phyloP scores from a whole-genome alignment of 257 asterid genomes.

The Anisodus tanguticus region DNA sequence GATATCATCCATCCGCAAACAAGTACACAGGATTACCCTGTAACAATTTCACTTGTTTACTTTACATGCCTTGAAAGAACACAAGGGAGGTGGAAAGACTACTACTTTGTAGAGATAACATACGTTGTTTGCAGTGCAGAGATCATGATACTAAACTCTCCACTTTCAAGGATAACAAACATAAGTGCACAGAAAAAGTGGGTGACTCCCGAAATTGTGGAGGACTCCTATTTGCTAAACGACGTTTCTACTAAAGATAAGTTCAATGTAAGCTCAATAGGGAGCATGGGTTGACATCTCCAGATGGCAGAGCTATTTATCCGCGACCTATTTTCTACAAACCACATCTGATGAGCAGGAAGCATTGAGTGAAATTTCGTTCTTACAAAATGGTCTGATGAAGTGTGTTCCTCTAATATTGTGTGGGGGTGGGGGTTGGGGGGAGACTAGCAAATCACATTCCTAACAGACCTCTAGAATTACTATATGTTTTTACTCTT shows the following conservation, averaged over 20 bases:
- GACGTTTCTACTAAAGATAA: neutral
- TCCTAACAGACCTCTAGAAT: neutral
- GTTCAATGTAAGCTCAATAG: neutral
- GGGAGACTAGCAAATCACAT: conserved; percentile 16
- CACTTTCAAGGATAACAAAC: conserved; percentile 26
- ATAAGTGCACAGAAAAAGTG: neutral
- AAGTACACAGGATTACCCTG: neutral
- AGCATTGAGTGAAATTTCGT: neutral
- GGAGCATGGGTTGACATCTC: neutral
- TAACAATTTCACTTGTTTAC: conserved; percentile 1
- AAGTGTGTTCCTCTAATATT: neutral
- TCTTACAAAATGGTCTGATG: neutral
- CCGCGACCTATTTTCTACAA: neutral
- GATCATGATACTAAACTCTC: neutral
- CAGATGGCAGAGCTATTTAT: conserved; percentile 7
- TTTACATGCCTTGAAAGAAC: neutral
- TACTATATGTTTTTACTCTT: neutral
- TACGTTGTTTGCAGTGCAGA: neutral
- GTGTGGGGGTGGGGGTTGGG: neutral
- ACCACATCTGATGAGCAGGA: neutral
- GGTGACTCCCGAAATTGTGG: conserved; percentile 2
- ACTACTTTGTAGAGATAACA: conserved; percentile 13
- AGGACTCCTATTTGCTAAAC: neutral
- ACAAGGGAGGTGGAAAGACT: neutral
- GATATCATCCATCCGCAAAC: neutral